These are phyloP conservation scores for Suillus cothurnatus DNA, from an alignment of 768 basidiomycete genomes.

Conservation along the genomic window DNA sequence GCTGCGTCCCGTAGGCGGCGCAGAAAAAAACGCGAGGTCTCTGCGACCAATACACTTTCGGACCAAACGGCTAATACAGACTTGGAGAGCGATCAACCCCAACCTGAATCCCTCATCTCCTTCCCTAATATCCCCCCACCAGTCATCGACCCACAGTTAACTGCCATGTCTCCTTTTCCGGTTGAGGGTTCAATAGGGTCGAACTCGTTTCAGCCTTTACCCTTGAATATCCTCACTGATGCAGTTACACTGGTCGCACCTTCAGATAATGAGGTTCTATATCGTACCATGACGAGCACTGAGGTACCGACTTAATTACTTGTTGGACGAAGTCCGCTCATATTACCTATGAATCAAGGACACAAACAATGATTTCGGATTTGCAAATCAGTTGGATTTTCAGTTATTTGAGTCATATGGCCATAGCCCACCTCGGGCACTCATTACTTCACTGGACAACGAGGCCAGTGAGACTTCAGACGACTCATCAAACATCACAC, in stretches of 20 bases:
- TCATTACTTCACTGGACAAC: conserved; percentile 17
- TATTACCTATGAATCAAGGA: conserved; percentile 26
- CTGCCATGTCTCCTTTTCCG: conserved; percentile 20
- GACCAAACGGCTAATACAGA: conserved; percentile 9
- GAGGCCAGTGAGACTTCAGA: conserved; percentile 17
- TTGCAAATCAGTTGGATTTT: conserved; percentile 12
- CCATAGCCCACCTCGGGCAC: conserved; percentile 8
- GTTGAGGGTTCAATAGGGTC: conserved; percentile 5
- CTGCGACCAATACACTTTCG: conserved; percentile 11
- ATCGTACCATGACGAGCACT: conserved; percentile 22
- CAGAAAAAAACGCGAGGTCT: conserved; percentile 16
- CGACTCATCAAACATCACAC: conserved; percentile 32
- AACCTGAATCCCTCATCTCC: conserved; percentile 2
- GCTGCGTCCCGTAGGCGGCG: conserved; percentile 27
- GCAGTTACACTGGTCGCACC: conserved; percentile 15
- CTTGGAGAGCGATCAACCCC: background rate
- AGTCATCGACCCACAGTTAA: conserved; percentile 29
- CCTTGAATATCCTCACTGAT: conserved; percentile 10
- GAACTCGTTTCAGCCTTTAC: conserved; percentile 9
- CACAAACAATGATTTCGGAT: conserved; percentile 10
- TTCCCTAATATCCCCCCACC: conserved; percentile 16
- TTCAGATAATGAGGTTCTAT: conserved; percentile 13
- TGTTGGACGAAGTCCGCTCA: conserved; percentile 25
- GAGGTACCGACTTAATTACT: conserved; percentile 34
- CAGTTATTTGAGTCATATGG: conserved; percentile 2